Base-by-base conservation (phyloP, 805 yeast species). In the Starmerella floris region DNA sequence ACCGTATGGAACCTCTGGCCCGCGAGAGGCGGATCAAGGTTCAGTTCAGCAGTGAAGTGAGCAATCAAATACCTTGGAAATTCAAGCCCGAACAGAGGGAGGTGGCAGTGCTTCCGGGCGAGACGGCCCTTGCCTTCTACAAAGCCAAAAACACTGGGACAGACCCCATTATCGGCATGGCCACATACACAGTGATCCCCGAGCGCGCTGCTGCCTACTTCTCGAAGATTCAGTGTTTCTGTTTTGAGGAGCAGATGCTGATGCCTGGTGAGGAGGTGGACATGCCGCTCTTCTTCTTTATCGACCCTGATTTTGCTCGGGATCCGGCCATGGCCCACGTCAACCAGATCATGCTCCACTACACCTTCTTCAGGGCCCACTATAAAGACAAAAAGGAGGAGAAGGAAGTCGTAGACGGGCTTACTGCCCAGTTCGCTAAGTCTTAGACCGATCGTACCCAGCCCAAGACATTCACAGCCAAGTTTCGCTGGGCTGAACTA, bases 181-280 rank as follows among this genome's bases (percentile, higher is more conserved):
- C 98, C 2, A 91, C 98, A 0, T 91, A 91, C 61, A 80, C 94
- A 4, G 95, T 91, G 38, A 76, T 94, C 0, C 98, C 98, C 0
- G 96, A 91, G 52, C 88, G 83, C 54, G 94, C 91, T 5, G 94
- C 97, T 0, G 95, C 84, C 4, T 91, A 88, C 62, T 91, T 91
- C 67, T 84, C 84, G 66, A 91, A 91, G 63, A 91, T 91, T 56
- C 98, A 91, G 62, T 91, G 98, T 62, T 91, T 91, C 65, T 91
- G 98, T 59, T 91, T 91, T 57, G 98, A 91, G 65, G 98, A 91
- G 60, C 98, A 91, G 62, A 74, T 83, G 61, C 67, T 91, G 50
- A 72, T 77, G 42, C 95, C 96, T 2, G 96, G 96, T 8, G 98
- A 91, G 63, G 96, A 91, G 59, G 94, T 91, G 16, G 98, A 91